Conservation (phyloP, 306 rosid genomes). For the Cicer arietinum region DNA sequence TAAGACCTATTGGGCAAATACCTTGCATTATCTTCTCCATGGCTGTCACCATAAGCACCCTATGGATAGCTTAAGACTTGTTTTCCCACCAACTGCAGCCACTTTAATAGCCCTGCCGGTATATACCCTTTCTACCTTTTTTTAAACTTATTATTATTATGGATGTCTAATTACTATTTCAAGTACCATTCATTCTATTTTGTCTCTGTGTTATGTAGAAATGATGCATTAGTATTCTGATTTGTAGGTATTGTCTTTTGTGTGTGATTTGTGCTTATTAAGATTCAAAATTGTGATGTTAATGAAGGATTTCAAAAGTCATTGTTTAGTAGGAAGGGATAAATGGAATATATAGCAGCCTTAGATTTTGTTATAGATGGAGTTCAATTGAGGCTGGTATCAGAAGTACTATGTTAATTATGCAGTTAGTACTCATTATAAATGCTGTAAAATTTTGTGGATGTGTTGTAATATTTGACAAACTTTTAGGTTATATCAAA, state of each 20-base stretch:
- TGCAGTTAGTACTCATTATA: neutral
- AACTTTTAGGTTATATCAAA: constrained; percentile 10
- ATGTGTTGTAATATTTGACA: neutral
- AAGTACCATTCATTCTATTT: neutral
- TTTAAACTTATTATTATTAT: neutral
- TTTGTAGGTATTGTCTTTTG: neutral
- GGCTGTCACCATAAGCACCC: constrained; percentile 99
- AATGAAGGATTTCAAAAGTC: constrained; percentile 13
- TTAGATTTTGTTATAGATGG: constrained; percentile 1
- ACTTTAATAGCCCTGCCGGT: constrained; percentile 66
- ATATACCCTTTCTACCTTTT: constrained; percentile 29
- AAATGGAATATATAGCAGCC: neutral
- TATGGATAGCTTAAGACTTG: constrained; percentile 91
- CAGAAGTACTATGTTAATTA: neutral
- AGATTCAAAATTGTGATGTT: neutral
- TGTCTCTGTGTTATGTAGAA: constrained; percentile 1
- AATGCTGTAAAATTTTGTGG: neutral
- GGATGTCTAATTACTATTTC: neutral
- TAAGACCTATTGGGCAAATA: constrained; percentile 86
- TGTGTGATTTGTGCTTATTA: neutral
- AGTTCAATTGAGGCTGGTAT: constrained; percentile 19
- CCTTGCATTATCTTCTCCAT: constrained; percentile 87
- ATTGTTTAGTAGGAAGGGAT: constrained; percentile 1
- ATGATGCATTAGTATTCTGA: neutral
- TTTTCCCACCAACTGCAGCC: constrained; percentile 88